phyloP scores from a whole-genome alignment of 202 grass and related monocot species.

The Eragrostis tef region DNA sequence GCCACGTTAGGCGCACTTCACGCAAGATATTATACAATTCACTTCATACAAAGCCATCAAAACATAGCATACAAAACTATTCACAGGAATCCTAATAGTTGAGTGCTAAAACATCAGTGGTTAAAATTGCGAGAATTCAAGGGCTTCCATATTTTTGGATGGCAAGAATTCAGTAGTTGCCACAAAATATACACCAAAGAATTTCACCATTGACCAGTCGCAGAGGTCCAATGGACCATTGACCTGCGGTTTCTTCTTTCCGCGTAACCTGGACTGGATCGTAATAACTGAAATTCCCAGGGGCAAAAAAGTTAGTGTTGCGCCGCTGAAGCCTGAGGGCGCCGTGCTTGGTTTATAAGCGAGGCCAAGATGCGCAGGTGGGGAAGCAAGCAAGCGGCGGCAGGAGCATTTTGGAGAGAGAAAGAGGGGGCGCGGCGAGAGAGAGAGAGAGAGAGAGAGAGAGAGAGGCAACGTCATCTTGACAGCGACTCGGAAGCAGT shows the following conservation, averaged over 20 bases:
- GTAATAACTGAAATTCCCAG: constrained; percentile 3
- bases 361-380: constrained; percentile 45
- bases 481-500: constrained; percentile 13
- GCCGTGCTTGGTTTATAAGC: constrained; percentile 63
- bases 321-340: background rate
- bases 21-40: no score
- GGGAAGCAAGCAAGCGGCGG: constrained; percentile 41
- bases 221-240: background rate
- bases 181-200: no score
- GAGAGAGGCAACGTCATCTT: constrained; percentile 35
- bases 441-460: background rate
- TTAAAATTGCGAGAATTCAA: background rate
- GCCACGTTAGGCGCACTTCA: no score
- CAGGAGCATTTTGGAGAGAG: constrained; percentile 37
- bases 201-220: background rate
- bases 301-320: constrained; percentile 20
- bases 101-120: background rate
- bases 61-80: background rate
- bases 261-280: constrained; percentile 11
- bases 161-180: background rate
- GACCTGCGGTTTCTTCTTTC: constrained; percentile 33
- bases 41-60: background rate
- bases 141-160: background rate
- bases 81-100: background rate
- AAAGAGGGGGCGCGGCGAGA: constrained; percentile 7